A percentile compares a stretch with the other conserved stretches of the same genome.
These are phyloP conservation scores for Dillenia turbinata DNA, from an alignment of 164 flowering plant genomes.

Conservation along the genomic window DNA sequence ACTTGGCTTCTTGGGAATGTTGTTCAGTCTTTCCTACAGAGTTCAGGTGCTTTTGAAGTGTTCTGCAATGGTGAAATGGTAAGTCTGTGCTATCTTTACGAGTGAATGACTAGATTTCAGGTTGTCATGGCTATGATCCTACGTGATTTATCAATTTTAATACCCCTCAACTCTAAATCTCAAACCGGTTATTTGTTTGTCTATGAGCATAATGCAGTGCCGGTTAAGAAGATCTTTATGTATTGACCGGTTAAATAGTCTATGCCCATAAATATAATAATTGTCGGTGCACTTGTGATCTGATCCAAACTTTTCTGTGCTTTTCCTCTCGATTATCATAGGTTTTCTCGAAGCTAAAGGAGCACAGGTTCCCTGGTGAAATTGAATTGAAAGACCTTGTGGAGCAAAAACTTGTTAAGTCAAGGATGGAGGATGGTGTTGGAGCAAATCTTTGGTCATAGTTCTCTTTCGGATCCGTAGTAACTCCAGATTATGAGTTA, in stretches of 20 bases:
- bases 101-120: neutral
- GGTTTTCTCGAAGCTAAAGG: conserved; percentile 80
- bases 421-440: conserved; percentile 30
- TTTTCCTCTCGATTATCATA: conserved; percentile 13
- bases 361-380: conserved; percentile 73
- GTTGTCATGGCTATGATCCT: no score
- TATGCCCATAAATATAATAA: neutral
- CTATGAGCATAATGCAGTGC: no score
- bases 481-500: no score
- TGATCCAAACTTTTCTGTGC: conserved; percentile 3
- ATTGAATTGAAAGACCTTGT: conserved; percentile 68
- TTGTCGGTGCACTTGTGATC: neutral
- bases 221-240: no score
- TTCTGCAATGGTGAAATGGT: conserved; percentile 68
- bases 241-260: no score
- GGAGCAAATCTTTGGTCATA: conserved; percentile 35
- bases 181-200: no score
- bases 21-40: conserved; percentile 75
- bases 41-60: conserved; percentile 96
- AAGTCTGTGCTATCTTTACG: conserved; percentile 7
- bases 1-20: conserved; percentile 89
- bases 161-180: no score
- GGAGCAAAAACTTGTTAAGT: conserved; percentile 31
- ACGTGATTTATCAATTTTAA: no score
- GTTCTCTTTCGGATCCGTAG: neutral